Conservation (phyloP, 108 stramenopile genomes). For the Chaetoceros tenuissimus region DNA sequence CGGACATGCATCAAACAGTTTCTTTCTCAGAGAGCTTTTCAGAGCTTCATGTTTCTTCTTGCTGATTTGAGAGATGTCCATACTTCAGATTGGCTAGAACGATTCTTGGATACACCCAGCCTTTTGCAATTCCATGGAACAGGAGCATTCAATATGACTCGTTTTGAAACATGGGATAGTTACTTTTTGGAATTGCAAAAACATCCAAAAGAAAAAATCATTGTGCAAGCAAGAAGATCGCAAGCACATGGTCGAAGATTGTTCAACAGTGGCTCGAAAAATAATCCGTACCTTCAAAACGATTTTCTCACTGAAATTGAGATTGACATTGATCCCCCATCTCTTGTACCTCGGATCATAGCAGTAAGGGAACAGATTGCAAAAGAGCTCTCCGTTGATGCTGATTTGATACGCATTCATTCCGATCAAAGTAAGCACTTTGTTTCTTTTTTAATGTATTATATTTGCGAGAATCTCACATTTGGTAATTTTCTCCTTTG, state of each 20-base stretch:
- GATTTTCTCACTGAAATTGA: conserved; percentile 24
- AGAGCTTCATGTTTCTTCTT: conserved; percentile 62
- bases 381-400: conserved; percentile 46
- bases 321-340: conserved; percentile 66
- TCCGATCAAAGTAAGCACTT: background rate
- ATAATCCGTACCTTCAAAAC: conserved; percentile 3
- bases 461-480: no score
- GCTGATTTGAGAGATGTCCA: conserved; percentile 54
- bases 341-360: conserved; percentile 47
- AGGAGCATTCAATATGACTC: conserved; percentile 51
- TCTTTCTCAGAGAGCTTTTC: conserved; percentile 60
- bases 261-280: background rate
- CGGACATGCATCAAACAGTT: conserved; percentile 16
- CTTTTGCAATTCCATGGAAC: conserved; percentile 58
- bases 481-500: no score
- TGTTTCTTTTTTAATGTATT: no score
- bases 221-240: conserved; percentile 27
- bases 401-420: conserved; percentile 24
- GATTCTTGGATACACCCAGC: conserved; percentile 26
- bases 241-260: background rate
- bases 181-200: conserved; percentile 51
- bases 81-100: conserved; percentile 61
- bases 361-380: conserved; percentile 68
- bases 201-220: conserved; percentile 29
- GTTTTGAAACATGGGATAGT: conserved; percentile 67